Conservation (phyloP, 768 basidiomycete species). For the Termitomyces sp. region DNA sequence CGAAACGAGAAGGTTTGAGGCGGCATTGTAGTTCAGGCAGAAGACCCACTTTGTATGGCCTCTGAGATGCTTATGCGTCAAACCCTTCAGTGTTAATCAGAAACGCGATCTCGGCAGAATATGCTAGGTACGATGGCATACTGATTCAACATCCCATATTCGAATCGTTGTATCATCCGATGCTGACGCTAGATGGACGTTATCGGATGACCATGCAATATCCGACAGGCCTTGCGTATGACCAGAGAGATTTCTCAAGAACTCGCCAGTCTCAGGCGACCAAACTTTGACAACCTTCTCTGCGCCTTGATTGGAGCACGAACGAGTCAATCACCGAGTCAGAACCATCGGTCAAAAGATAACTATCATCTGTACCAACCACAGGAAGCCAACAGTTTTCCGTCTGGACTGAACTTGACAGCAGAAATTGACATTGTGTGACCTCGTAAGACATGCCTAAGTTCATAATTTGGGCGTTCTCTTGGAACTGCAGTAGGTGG, state of each 20-base stretch:
- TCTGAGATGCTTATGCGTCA: conserved; percentile 67
- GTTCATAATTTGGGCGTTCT: conserved; percentile 66
- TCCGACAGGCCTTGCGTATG: conserved; percentile 87
- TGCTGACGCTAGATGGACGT: conserved; percentile 80
- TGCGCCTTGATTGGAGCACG: conserved; percentile 46
- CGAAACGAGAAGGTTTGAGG: conserved; percentile 86
- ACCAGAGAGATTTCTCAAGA: conserved; percentile 70
- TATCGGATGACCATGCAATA: conserved; percentile 86
- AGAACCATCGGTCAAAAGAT: conserved; percentile 13
- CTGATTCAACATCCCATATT: conserved; percentile 85
- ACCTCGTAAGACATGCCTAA: conserved; percentile 65
- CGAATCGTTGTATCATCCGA: conserved; percentile 90
- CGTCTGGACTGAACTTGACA: conserved; percentile 91
- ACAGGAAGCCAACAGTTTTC: conserved; percentile 81
- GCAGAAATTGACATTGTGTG: conserved; percentile 85
- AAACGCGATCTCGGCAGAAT: conserved; percentile 5
- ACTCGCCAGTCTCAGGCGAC: conserved; percentile 77
- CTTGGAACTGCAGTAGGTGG: conserved; percentile 31
- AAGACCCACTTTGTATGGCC: conserved; percentile 90
- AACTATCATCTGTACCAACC: conserved; percentile 49
- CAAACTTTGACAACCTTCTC: conserved; percentile 81
- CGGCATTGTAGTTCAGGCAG: conserved; percentile 87
- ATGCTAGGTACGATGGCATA: conserved; percentile 31
- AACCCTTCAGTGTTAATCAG: conserved; percentile 43
- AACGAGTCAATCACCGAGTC: conserved; percentile 9